phyloP scores from a whole-genome alignment of 495 filamentous ascomycete genomes.

The Penicillium dipodomyicola region DNA sequence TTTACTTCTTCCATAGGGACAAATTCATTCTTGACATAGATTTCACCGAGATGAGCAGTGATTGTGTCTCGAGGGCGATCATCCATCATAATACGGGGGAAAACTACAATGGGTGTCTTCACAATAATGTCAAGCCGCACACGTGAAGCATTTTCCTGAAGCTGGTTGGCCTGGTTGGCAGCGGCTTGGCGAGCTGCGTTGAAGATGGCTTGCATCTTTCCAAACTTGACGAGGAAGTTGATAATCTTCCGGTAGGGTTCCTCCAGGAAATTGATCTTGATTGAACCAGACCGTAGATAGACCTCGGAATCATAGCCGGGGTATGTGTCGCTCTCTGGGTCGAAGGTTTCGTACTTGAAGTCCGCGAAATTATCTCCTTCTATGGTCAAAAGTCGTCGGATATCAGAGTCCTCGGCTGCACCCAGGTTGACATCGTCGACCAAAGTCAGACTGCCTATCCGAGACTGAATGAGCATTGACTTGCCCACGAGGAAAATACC shows the following conservation, averaged over 20 bases:
- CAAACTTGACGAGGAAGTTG: constrained; percentile 95
- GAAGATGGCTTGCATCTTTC: constrained; percentile 98
- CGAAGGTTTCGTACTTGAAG: constrained; percentile 95
- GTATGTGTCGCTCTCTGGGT: constrained; percentile 68
- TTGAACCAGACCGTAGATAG: constrained; percentile 82
- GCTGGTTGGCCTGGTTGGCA: constrained; percentile 87
- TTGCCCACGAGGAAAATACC: constrained; percentile 83
- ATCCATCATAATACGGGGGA: constrained; percentile 67
- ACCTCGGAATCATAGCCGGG: constrained; percentile 96
- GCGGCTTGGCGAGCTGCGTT: constrained; percentile 94
- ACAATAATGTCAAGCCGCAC: constrained; percentile 92
- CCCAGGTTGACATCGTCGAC: constrained; percentile 95
- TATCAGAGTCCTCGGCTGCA: constrained; percentile 70
- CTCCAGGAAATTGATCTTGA: constrained; percentile 94
- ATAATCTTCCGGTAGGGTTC: constrained; percentile 98
- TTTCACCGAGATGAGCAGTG: constrained; percentile 92
- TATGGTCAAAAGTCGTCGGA: constrained; percentile 87
- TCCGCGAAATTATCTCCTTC: constrained; percentile 96
- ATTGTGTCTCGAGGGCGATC: constrained; percentile 72
- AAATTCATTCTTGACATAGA: constrained; percentile 93
- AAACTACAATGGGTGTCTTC: constrained; percentile 93
- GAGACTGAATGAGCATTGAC: constrained; percentile 80
- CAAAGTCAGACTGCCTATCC: constrained; percentile 80
- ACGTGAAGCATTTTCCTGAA: constrained; percentile 83
- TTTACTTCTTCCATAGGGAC: constrained; percentile 70